Evolutionary conservation across 2,329 filamentous ascomycete species (phyloP).

Genomic region (Pestalotiopsis fici): DNA sequence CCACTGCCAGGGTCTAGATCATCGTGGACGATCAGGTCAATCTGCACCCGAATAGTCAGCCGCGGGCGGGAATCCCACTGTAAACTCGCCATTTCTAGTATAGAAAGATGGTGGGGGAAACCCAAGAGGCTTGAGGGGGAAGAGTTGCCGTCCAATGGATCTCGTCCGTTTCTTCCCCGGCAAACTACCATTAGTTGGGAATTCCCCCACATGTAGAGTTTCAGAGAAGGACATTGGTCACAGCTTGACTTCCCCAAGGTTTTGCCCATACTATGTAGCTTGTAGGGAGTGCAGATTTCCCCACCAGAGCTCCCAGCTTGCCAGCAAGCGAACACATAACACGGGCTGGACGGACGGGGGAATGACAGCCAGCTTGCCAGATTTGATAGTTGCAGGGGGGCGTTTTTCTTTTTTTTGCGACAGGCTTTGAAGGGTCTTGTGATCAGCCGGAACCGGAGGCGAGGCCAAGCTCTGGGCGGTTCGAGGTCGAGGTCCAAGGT

Average conservation of each 20-base stretch:
- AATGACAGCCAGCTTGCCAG: neutral
- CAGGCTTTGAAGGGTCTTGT: neutral
- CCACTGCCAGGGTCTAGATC: conserved; percentile 5
- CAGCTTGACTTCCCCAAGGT: neutral
- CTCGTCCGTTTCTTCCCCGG: neutral
- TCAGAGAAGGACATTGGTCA: neutral
- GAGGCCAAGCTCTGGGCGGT: neutral
- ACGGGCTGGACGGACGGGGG: neutral
- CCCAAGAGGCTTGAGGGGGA: neutral
- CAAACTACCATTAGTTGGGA: neutral
- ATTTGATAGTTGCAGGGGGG: neutral
- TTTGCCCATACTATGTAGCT: neutral
- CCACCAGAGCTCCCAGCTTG: neutral
- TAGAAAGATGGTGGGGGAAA: neutral
- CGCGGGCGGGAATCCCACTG: conserved; percentile 6
- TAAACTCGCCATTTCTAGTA: neutral
- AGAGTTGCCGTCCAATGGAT: neutral
- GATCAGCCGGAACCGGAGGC: neutral
- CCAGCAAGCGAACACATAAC: neutral
- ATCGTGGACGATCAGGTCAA: conserved; percentile 1
- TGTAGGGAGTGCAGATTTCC: neutral
- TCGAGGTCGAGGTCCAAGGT: neutral
- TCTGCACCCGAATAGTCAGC: conserved; percentile 5
- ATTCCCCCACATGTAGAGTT: conserved; percentile 1
- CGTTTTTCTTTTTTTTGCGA: neutral